Evolutionary conservation across 208 protist species (phyloP), one percentile per base, ranked within the genome.

Genomic region (Acanthamoeba healyi): DNA sequence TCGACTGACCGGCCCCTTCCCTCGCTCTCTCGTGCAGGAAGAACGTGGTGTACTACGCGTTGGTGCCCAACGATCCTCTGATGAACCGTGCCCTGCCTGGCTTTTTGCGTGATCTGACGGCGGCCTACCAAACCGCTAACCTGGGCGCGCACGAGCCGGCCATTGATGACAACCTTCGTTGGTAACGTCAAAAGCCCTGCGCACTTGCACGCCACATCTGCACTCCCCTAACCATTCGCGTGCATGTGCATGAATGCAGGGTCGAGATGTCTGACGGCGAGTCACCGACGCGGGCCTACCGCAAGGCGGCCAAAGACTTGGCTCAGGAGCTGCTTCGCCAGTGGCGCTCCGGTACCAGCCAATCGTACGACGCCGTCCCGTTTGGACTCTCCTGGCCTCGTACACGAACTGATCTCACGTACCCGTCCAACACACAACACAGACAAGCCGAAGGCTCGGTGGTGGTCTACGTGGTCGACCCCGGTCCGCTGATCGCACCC

Each of bases 31-130:
- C n/a, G n/a, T n/a, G 65, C 34, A 74, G 65, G 65, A 74, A 74
- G 34, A 74, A 74, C 34, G 34, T 74, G 32, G n/a, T 19, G 10
- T 74, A 24, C 34, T 74, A 74, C 34, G 65, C 34, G n/a, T 9
- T 74, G 65, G n/a, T 42, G 15, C 65, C 65, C n/a, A 74, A n/a
- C 65, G 65, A 74, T 9, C 65, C n/a, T 5, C 15, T 74, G 29
- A 74, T 74, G 65, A 74, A 38, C 65, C 65, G 65, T 3, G 65
- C 65, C 14, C 65, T 74, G 34, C 65, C 65, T 9, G 32, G 34
- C 65, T 74, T 74, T n/a, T 38, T 74, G 34, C 65, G 65, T 9
- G 65, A 74, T 38, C 65, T 74, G 15, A 74, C 65, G 29, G 65
- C 65, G 15, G 29, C 65, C 34, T 74, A 74, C 34, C 65, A 74